Evolutionary conservation across 1,139 yeast species (phyloP).

Genomic region (Kodamaea ohmeri): DNA sequence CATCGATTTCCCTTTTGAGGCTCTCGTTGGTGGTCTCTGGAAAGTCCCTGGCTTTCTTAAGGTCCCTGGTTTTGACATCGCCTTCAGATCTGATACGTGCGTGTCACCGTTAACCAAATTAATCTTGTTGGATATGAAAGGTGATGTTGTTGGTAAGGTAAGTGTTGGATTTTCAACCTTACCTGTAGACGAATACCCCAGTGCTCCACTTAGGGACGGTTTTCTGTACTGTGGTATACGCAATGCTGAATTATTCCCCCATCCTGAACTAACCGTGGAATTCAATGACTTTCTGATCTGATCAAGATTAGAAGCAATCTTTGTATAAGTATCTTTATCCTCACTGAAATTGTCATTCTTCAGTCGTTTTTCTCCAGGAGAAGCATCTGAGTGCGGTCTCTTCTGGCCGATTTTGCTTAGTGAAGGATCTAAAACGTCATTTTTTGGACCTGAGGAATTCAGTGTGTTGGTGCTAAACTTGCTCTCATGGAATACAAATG

Average conservation of each 20-base stretch:
- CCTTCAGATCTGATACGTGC: conserved; percentile 8
- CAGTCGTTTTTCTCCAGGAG: conserved; percentile 1
- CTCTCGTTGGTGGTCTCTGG: conserved; percentile 16
- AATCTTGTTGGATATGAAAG: conserved; percentile 36
- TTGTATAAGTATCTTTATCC: conserved; percentile 14
- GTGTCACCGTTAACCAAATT: conserved; percentile 15
- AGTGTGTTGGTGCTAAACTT: background rate
- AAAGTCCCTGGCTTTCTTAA: conserved; percentile 52
- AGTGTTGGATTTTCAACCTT: conserved; percentile 20
- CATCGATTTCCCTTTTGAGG: conserved; percentile 22
- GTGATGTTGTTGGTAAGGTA: conserved; percentile 28
- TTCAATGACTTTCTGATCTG: conserved; percentile 17
- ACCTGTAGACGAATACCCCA: conserved; percentile 5
- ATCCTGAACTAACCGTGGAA: conserved; percentile 14
- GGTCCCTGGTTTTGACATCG: conserved; percentile 20
- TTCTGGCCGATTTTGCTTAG: conserved; percentile 6
- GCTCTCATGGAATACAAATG: background rate
- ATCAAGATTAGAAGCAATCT: conserved; percentile 16
- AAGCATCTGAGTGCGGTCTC: background rate
- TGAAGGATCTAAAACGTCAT: conserved; percentile 8
- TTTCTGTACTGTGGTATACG: conserved; percentile 44
- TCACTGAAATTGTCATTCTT: conserved; percentile 8
- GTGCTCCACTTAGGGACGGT: conserved; percentile 18
- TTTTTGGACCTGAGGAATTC: background rate
- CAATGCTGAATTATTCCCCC: conserved; percentile 22